phyloP scores from a whole-genome alignment of 2,329 filamentous ascomycete species.

The Teratosphaeriaceae sp. region DNA sequence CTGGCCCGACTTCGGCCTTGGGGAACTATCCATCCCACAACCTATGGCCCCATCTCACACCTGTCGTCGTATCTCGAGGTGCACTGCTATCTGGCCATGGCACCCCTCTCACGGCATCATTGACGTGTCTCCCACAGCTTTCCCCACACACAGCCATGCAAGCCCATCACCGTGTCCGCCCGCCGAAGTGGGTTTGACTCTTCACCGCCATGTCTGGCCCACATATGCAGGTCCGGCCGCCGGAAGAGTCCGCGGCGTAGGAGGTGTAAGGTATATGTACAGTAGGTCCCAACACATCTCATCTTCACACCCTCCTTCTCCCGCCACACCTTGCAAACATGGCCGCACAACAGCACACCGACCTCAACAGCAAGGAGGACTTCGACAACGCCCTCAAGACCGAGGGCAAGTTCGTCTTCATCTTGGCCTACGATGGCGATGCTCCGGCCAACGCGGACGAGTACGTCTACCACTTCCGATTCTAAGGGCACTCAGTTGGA shows the following conservation, averaged over 20 bases:
- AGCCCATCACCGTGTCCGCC: too few relatives aligned
- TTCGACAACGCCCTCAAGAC: constrained; percentile 24
- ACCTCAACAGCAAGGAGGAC: constrained; percentile 25
- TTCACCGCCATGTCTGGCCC: neutral
- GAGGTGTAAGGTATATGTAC: neutral
- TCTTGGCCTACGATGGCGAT: constrained; percentile 25
- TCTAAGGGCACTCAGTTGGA: too few relatives aligned
- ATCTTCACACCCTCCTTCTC: neutral
- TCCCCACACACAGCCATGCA: neutral
- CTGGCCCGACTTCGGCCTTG: too few relatives aligned
- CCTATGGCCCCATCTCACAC: too few relatives aligned
- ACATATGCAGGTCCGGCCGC: neutral
- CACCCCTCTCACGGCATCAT: too few relatives aligned
- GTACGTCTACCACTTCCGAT: constrained; percentile 16
- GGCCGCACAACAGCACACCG: constrained; percentile 14
- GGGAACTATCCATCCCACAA: too few relatives aligned
- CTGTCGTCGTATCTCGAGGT: too few relatives aligned
- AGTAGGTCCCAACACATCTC: neutral
- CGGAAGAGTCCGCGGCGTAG: too few relatives aligned
- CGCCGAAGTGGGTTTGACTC: too few relatives aligned
- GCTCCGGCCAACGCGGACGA: constrained; percentile 21
- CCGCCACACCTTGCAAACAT: too few relatives aligned
- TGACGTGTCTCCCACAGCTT: too few relatives aligned
- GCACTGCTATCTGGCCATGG: neutral
- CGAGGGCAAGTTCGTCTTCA: constrained; percentile 27